A percentile compares a stretch with the other conserved stretches of the same genome.
phyloP scores from a whole-genome alignment of 139 green algal species.

The Deuterostichococcus epilithicus region DNA sequence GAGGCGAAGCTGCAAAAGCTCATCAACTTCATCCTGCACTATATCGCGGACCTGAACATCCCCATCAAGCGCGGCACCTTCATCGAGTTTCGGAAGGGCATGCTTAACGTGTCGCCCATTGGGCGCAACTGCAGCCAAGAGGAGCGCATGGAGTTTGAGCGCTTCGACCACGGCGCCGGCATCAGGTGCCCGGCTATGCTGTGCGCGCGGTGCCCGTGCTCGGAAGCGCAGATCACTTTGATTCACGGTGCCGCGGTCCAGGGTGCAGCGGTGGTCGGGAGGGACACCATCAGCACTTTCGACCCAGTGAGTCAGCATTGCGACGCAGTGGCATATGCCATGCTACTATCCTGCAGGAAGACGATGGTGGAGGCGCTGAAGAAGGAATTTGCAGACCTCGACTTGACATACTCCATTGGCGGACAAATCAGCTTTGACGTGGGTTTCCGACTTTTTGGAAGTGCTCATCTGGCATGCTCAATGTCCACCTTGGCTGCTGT shows the following conservation, averaged over 20 bases:
- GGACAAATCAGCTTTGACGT: slow-evolving; percentile 99
- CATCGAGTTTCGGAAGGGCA: slow-evolving; percentile 98
- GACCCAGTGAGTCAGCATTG: too few relatives aligned
- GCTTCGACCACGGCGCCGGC: slow-evolving; percentile 70
- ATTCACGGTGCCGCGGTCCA: neutral
- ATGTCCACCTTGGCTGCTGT: too few relatives aligned
- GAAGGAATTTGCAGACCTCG: slow-evolving; percentile 85
- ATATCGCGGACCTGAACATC: slow-evolving; percentile 96
- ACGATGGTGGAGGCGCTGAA: slow-evolving; percentile 81
- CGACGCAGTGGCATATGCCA: too few relatives aligned
- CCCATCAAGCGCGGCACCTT: slow-evolving; percentile 98
- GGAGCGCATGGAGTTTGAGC: slow-evolving; percentile 94
- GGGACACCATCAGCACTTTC: too few relatives aligned
- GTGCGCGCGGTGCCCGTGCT: too few relatives aligned
- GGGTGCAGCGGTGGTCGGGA: neutral
- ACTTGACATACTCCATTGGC: slow-evolving; percentile 92
- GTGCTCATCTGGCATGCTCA: too few relatives aligned
- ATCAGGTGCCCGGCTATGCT: slow-evolving; percentile 52
- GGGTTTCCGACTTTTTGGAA: too few relatives aligned
- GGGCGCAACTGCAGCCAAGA: slow-evolving; percentile 96
- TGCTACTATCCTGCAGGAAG: slow-evolving; percentile 50
- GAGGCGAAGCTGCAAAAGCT: slow-evolving; percentile 48
- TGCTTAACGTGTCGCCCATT: slow-evolving; percentile 98
- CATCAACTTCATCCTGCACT: slow-evolving; percentile 58
- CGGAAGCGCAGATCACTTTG: too few relatives aligned